Evolutionary conservation across 805 yeast species (phyloP).

Genomic region (Candida fluviatilis): DNA sequence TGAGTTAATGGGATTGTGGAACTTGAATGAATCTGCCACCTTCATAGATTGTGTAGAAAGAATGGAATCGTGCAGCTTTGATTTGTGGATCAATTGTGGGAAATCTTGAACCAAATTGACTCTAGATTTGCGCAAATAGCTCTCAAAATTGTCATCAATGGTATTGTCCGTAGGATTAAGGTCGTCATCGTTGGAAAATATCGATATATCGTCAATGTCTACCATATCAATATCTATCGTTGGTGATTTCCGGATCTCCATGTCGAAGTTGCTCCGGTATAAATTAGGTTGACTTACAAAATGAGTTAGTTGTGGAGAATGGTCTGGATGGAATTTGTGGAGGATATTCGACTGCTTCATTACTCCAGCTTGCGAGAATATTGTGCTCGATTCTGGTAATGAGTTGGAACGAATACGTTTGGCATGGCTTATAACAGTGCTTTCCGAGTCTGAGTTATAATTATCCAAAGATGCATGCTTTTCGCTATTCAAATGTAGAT

Average conservation of each 20-base stretch:
- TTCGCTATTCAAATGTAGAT: neutral
- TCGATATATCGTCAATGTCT: conserved; percentile 17
- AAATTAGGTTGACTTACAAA: conserved; percentile 16
- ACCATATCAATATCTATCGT: conserved; percentile 2
- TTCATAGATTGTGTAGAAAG: conserved; percentile 1
- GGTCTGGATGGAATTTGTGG: conserved; percentile 11
- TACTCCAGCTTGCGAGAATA: neutral
- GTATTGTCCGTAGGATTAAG: conserved; percentile 3
- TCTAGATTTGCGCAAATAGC: conserved; percentile 30
- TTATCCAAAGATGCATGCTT: neutral
- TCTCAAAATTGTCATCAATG: conserved; percentile 21
- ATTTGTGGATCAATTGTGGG: conserved; percentile 21
- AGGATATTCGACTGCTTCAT: conserved; percentile 10
- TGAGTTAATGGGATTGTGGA: conserved; percentile 33
- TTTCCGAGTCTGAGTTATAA: conserved; percentile 3
- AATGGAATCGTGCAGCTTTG: conserved; percentile 18
- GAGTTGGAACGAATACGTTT: conserved; percentile 15
- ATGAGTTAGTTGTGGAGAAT: conserved; percentile 17
- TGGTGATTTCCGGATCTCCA: neutral
- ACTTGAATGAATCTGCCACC: conserved; percentile 14
- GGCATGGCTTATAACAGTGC: conserved; percentile 10
- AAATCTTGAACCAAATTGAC: conserved; percentile 26
- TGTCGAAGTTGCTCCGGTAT: neutral
- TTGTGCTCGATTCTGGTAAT: conserved; percentile 13
- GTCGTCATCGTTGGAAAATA: conserved; percentile 13